Percentiles rank a stretch among this genome's conserved stretches.
Conservation (phyloP, 1,139 yeast species). For the Yamadazyma siamensis region DNA sequence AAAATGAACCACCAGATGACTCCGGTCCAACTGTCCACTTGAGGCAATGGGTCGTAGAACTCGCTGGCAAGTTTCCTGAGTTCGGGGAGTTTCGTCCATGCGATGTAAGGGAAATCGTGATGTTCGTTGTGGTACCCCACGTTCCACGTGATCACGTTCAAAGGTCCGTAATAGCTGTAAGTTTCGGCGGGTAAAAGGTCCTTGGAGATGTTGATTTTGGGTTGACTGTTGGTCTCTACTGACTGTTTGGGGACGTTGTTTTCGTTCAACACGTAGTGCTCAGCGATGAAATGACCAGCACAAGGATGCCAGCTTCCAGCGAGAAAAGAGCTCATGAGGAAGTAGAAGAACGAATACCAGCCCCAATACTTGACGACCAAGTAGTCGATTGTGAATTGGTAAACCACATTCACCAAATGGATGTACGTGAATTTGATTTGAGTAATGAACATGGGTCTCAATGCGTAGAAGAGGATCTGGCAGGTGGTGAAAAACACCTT, state of each 20-base stretch:
- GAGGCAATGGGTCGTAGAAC: constrained; percentile 79
- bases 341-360: constrained; percentile 58
- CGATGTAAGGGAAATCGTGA: constrained; percentile 90
- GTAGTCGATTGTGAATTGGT: constrained; percentile 58
- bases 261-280: constrained; percentile 72
- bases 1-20: constrained; percentile 72
- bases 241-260: constrained; percentile 48
- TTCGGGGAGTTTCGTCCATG: constrained; percentile 79
- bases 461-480: constrained; percentile 84
- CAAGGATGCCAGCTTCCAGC: constrained; percentile 94
- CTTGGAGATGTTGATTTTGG: constrained; percentile 23
- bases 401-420: constrained; percentile 65
- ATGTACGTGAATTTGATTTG: constrained; percentile 69
- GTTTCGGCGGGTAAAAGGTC: constrained; percentile 66
- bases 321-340: constrained; percentile 72
- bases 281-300: constrained; percentile 94
- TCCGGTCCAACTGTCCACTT: constrained; percentile 73
- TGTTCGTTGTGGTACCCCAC: constrained; percentile 95
- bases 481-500: constrained; percentile 88
- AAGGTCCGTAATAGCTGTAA: constrained; percentile 80
- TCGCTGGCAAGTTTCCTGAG: constrained; percentile 70
- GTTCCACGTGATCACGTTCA: constrained; percentile 80
- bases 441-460: constrained; percentile 85
- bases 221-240: constrained; percentile 11
- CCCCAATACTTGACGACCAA: constrained; percentile 61